A percentile compares a stretch with the other conserved stretches of the same genome.
Conservation (phyloP, 352 stramenopile species). For the Pythium apleroticum region DNA sequence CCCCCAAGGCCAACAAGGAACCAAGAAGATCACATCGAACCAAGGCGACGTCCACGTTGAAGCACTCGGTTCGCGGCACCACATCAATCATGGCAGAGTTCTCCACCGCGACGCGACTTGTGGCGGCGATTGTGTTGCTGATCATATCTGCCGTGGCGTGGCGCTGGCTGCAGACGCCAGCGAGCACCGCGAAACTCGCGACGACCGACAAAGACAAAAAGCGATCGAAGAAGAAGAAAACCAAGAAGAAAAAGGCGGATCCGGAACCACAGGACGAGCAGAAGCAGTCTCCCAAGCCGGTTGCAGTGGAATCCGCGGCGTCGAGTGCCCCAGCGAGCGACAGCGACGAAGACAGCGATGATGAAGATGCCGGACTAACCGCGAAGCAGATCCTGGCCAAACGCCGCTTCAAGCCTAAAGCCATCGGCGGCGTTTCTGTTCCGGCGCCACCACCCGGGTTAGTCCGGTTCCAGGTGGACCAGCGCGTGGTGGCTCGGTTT, state of each 20-base stretch:
- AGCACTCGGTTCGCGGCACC: not conserved
- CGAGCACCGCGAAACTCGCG: not conserved
- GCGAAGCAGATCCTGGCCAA: constrained; percentile 63
- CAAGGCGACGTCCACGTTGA: constrained; percentile 5
- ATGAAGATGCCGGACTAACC: constrained; percentile 54
- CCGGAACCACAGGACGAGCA: not conserved
- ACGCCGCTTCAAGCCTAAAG: constrained; percentile 63
- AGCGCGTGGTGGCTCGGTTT: constrained; percentile 67
- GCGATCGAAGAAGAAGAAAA: constrained; percentile 25
- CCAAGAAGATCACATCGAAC: constrained; percentile 1
- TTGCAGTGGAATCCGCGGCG: not conserved
- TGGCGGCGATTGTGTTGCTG: constrained; percentile 18
- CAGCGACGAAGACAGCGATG: constrained; percentile 40
- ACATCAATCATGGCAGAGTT: constrained; percentile 22
- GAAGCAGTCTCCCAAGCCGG: not conserved
- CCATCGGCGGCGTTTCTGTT: constrained; percentile 36
- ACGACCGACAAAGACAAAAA: constrained; percentile 24
- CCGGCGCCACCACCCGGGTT: constrained; percentile 23
- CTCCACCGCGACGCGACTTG: constrained; percentile 18
- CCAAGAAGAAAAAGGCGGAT: constrained; percentile 19
- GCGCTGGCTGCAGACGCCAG: constrained; percentile 13
- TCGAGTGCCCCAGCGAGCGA: constrained; percentile 19
- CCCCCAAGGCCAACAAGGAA: not conserved
- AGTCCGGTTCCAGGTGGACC: constrained; percentile 33
- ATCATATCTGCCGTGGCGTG: constrained; percentile 18